A percentile compares a stretch with the other conserved stretches of the same genome.
Evolutionary conservation across 768 basidiomycete species (phyloP).

Genomic region (Suillus subalutaceus): DNA sequence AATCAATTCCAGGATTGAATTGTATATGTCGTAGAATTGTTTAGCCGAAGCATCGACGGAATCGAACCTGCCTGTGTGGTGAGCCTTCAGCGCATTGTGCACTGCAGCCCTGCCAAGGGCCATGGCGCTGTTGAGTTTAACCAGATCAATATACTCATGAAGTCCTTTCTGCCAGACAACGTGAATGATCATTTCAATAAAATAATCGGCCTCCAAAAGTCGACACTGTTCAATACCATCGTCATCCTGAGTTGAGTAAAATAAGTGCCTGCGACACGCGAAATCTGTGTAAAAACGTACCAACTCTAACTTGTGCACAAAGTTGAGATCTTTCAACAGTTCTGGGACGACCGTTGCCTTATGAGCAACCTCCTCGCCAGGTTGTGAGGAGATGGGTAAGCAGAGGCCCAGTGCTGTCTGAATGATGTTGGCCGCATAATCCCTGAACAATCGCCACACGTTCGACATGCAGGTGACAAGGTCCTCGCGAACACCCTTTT

Average conservation of each 20-base stretch:
- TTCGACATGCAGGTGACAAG: too few relatives aligned
- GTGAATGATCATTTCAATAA: not conserved
- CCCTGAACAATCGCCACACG: too few relatives aligned
- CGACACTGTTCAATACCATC: not conserved
- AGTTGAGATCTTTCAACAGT: not conserved
- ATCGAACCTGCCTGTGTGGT: not conserved
- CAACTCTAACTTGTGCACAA: not conserved
- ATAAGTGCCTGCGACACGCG: not conserved
- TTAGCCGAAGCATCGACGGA: not conserved
- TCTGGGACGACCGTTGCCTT: not conserved
- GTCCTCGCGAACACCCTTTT: too few relatives aligned
- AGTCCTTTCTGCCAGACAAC: not conserved
- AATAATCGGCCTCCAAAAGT: not conserved
- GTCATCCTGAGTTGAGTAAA: not conserved
- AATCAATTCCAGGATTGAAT: not conserved
- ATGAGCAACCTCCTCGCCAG: not conserved
- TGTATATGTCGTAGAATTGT: not conserved
- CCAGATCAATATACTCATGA: not conserved
- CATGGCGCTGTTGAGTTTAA: not conserved
- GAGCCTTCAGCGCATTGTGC: not conserved
- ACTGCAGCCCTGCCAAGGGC: not conserved
- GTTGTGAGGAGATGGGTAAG: not conserved
- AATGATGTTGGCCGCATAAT: too few relatives aligned
- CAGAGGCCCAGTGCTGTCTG: too few relatives aligned
- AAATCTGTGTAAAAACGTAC: not conserved